These are phyloP conservation scores for Mucor irregularis DNA, from an alignment of 371 early-diverging fungal genomes.

Conservation along the genomic window DNA sequence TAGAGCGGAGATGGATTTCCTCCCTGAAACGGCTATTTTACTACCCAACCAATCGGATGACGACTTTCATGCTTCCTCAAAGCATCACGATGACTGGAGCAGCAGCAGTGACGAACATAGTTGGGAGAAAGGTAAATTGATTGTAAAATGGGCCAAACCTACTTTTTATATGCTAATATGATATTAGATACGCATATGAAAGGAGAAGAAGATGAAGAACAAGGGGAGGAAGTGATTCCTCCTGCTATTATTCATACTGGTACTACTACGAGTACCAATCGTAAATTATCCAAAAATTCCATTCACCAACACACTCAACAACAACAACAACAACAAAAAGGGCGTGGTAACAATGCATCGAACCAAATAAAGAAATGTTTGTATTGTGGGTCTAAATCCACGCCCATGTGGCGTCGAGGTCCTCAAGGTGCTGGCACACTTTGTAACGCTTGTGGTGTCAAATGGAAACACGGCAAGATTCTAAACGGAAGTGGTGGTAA, in stretches of 20 bases:
- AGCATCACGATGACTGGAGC: slow-evolving; percentile 18
- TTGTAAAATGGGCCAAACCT: neutral
- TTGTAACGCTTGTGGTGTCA: slow-evolving; percentile 92
- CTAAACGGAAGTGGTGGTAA: slow-evolving; percentile 20
- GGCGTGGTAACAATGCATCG: neutral
- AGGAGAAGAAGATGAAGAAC: neutral
- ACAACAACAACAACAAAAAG: neutral
- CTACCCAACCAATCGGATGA: slow-evolving; percentile 14
- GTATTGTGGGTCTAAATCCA: slow-evolving; percentile 80
- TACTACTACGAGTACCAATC: neutral
- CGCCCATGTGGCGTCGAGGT: slow-evolving; percentile 92
- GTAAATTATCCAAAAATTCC: slow-evolving; percentile 2
- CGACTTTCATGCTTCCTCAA: slow-evolving; percentile 6
- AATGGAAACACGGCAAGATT: slow-evolving; percentile 80
- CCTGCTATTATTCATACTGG: neutral
- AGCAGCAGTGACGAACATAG: slow-evolving; percentile 18
- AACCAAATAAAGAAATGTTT: slow-evolving; percentile 52
- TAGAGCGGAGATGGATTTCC: slow-evolving; percentile 18
- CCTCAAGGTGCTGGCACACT: slow-evolving; percentile 79
- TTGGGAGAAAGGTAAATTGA: slow-evolving; percentile 25
- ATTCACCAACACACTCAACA: neutral
- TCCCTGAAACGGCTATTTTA: slow-evolving; percentile 2
- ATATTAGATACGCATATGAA: neutral
- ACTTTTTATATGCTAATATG: neutral
- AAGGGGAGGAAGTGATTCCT: neutral